Evolutionary conservation across 495 filamentous ascomycete species (phyloP).

Genomic region (Daldinia concentrica): DNA sequence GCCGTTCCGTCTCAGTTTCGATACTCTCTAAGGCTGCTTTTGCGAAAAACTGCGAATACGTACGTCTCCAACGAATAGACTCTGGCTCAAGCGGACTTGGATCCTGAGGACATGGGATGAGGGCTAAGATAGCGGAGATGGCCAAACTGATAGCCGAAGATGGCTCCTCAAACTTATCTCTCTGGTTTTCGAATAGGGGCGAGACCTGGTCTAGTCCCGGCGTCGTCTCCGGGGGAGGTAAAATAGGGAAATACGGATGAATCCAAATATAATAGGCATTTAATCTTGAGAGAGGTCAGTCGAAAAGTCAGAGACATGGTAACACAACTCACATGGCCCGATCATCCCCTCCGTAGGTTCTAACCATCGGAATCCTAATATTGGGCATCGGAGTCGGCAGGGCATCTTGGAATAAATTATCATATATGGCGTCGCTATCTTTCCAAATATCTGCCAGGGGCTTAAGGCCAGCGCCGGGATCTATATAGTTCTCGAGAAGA

Average conservation of each 20-base stretch:
- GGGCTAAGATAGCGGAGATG: constrained; percentile 63
- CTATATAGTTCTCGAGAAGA: constrained; percentile 45
- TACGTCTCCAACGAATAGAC: constrained; percentile 60
- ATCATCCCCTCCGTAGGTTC: constrained; percentile 42
- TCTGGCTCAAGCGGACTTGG: constrained; percentile 55
- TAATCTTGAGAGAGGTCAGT: constrained; percentile 54
- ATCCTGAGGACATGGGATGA: constrained; percentile 65
- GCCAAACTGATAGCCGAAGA: constrained; percentile 64
- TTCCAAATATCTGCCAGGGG: constrained; percentile 41
- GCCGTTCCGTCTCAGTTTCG: constrained; percentile 65
- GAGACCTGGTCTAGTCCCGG: constrained; percentile 57
- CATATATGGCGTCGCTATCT: constrained; percentile 46
- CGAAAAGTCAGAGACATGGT: neutral
- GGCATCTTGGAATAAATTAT: constrained; percentile 44
- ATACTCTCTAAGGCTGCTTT: constrained; percentile 63
- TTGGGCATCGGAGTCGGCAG: constrained; percentile 28
- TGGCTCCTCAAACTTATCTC: constrained; percentile 57
- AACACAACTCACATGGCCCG: constrained; percentile 40
- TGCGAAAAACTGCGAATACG: constrained; percentile 64
- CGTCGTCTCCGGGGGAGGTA: constrained; percentile 61
- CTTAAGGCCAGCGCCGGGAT: constrained; percentile 47
- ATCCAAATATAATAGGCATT: constrained; percentile 70
- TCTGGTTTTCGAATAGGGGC: constrained; percentile 53
- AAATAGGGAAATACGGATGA: constrained; percentile 66
- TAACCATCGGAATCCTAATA: constrained; percentile 44